phyloP scores from a whole-genome alignment of 2,329 filamentous ascomycete genomes.

The Colletotrichum euphorbiae region DNA sequence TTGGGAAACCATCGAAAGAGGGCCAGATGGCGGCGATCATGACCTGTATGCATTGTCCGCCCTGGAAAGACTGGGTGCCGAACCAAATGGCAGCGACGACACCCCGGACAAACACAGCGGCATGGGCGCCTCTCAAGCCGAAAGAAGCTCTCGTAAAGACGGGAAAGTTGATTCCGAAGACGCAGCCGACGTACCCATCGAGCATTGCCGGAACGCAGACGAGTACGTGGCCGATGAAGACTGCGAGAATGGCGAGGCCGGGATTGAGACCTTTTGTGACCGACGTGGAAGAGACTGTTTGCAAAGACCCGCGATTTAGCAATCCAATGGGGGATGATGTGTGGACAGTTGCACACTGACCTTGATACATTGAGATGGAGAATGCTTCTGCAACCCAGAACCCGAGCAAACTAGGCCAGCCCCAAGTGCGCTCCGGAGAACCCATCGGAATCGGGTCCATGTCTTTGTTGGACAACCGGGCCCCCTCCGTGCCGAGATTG shows the following conservation, averaged over 20 bases:
- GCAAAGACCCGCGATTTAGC: neutral
- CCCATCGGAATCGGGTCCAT: slow-evolving; percentile 41
- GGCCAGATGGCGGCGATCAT: slow-evolving; percentile 55
- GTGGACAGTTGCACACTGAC: neutral
- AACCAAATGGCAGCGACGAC: slow-evolving; percentile 53
- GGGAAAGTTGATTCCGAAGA: slow-evolving; percentile 47
- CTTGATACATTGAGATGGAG: slow-evolving; percentile 40
- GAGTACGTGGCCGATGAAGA: slow-evolving; percentile 39
- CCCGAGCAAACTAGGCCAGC: slow-evolving; percentile 40
- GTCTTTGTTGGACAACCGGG: slow-evolving; percentile 39
- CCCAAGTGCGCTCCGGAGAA: slow-evolving; percentile 39
- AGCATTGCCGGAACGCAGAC: slow-evolving; percentile 41
- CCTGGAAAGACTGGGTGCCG: slow-evolving; percentile 48
- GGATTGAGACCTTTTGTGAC: slow-evolving; percentile 40
- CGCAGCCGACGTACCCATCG: slow-evolving; percentile 43
- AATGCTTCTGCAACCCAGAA: slow-evolving; percentile 42
- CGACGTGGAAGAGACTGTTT: slow-evolving; percentile 30
- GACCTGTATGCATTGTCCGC: slow-evolving; percentile 46
- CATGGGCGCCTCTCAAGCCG: slow-evolving; percentile 45
- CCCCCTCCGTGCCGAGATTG: slow-evolving; percentile 31
- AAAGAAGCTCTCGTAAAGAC: slow-evolving; percentile 47
- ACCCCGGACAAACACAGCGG: slow-evolving; percentile 49
- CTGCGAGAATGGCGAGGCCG: slow-evolving; percentile 41
- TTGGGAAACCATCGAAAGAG: slow-evolving; percentile 53
- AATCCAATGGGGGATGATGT: no score